Percentiles rank a stretch among this genome's conserved stretches.
Evolutionary conservation across 768 basidiomycete genomes (phyloP).

Genomic region (Leccinum variicolor): DNA sequence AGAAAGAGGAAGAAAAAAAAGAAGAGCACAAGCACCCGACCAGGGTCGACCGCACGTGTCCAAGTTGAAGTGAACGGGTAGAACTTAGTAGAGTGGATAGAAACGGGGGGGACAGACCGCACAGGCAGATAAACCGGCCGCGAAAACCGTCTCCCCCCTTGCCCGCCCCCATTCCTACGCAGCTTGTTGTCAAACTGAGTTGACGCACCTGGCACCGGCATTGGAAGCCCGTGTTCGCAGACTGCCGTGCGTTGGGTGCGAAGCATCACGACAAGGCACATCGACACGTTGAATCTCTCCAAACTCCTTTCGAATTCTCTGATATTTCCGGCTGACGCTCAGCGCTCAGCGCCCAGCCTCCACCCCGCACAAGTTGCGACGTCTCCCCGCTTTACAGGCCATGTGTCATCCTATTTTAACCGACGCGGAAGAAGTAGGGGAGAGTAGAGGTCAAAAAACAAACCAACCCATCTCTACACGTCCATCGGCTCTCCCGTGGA

Average conservation of each 20-base stretch:
- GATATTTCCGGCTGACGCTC: neutral
- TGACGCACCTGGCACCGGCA: neutral
- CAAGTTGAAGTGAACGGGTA: neutral
- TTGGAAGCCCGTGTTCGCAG: neutral
- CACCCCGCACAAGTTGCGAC: neutral
- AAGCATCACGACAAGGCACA: neutral
- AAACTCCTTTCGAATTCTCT: neutral
- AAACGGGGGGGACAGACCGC: too few species aligned
- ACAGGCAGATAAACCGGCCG: too few species aligned
- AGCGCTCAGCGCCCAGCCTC: neutral
- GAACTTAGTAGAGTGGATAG: too few species aligned
- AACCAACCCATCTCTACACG: slow-evolving; percentile 7
- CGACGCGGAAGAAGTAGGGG: neutral
- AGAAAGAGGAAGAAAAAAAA: neutral
- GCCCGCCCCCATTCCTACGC: neutral
- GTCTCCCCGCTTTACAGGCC: neutral
- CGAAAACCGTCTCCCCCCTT: neutral
- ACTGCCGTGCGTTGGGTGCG: neutral
- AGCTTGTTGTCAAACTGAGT: neutral
- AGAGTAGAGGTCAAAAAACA: neutral
- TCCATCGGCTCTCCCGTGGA: slow-evolving; percentile 36
- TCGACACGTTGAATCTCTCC: neutral
- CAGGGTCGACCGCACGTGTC: neutral
- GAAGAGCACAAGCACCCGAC: neutral
- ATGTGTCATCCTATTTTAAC: neutral